Conservation (phyloP, 768 basidiomycete genomes). For the Boletus tomentosulus region DNA sequence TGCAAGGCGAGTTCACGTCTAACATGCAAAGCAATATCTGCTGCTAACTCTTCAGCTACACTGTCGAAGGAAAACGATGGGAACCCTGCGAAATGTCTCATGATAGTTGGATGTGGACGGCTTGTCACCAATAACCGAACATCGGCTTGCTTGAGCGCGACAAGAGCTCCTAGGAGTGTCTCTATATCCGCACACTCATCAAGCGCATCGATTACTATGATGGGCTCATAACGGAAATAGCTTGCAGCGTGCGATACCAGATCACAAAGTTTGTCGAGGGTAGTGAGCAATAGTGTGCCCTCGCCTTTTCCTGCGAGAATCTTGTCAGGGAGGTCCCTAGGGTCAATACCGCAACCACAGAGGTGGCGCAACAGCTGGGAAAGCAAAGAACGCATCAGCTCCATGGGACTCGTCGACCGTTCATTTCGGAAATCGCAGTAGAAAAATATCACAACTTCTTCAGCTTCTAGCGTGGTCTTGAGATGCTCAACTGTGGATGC, state of each 20-base stretch:
- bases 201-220: constrained; percentile 5
- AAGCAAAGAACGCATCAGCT: constrained; percentile 2
- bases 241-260: background rate
- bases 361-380: background rate
- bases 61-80: background rate
- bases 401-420: background rate
- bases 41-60: background rate
- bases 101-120: background rate
- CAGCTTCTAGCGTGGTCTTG: background rate
- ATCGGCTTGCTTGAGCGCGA: background rate
- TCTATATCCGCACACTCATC: background rate
- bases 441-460: background rate
- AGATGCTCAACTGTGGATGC: constrained; percentile 4
- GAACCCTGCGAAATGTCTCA: background rate
- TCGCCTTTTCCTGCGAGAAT: background rate
- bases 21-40: background rate
- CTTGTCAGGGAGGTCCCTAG: background rate
- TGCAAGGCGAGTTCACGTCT: background rate
- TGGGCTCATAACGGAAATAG: background rate
- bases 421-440: constrained; percentile 2
- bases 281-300: background rate
- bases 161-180: background rate
- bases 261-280: background rate
- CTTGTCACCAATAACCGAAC: constrained; percentile 1
- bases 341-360: background rate